phyloP scores from a whole-genome alignment of 2,329 filamentous ascomycete genomes.

The Aspergillus phoenicis region DNA sequence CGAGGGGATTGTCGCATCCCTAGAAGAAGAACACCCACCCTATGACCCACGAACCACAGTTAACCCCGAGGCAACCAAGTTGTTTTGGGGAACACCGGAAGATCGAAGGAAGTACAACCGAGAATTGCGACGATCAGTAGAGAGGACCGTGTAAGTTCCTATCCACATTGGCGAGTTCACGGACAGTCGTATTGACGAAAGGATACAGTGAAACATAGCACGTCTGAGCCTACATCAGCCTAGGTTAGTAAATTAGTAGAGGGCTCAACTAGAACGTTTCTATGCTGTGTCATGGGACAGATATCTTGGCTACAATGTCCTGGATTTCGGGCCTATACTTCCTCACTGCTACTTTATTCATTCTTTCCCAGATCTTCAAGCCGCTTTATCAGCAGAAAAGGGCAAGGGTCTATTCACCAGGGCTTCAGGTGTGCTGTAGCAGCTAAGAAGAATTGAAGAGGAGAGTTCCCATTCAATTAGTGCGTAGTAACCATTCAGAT shows the following conservation, averaged over 20 bases:
- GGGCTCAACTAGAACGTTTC: neutral
- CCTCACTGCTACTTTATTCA: no score
- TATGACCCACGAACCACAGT: conserved; percentile 90
- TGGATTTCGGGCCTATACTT: no score
- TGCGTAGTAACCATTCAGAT: no score
- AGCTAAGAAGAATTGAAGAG: no score
- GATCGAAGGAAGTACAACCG: conserved; percentile 85
- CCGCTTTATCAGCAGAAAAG: no score
- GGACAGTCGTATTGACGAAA: neutral
- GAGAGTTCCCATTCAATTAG: no score
- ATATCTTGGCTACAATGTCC: neutral
- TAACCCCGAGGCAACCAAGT: conserved; percentile 78
- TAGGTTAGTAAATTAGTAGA: no score
- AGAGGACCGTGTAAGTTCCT: conserved; percentile 35
- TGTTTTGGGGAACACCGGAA: conserved; percentile 81
- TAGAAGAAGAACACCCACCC: conserved; percentile 85
- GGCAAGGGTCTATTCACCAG: no score
- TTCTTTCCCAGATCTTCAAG: no score
- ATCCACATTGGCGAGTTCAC: neutral
- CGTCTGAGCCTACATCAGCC: no score
- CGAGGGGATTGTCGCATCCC: conserved; percentile 73
- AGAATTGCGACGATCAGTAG: conserved; percentile 75
- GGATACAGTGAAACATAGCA: conserved; percentile 8
- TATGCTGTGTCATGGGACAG: neutral
- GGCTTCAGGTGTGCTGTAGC: no score